phyloP scores from a whole-genome alignment of 257 asterid genomes.

The Cordia subcordata region DNA sequence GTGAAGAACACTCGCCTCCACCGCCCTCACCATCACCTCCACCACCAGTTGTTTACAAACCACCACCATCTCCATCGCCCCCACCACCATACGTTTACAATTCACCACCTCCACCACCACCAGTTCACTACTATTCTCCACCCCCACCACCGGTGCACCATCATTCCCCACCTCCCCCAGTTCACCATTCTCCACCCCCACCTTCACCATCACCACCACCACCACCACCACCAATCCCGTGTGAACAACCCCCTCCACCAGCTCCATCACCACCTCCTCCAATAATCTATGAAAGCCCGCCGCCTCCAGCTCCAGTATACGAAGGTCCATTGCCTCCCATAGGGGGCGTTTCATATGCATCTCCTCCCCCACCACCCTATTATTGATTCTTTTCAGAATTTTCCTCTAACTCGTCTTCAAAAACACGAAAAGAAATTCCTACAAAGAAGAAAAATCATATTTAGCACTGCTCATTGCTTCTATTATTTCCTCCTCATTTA shows the following conservation, averaged over 20 bases:
- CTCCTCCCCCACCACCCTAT: slow-evolving; percentile 92
- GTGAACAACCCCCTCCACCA: background rate
- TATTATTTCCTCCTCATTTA: slow-evolving; percentile 29
- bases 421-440: slow-evolving; percentile 4
- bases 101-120: slow-evolving; percentile 32
- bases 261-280: slow-evolving; percentile 22
- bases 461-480: slow-evolving; percentile 1
- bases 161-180: slow-evolving; percentile 6
- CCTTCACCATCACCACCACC: slow-evolving; percentile 29
- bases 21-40: slow-evolving; percentile 60
- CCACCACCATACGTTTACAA: slow-evolving; percentile 35
- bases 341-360: slow-evolving; percentile 64
- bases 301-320: slow-evolving; percentile 68
- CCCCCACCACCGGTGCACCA: slow-evolving; percentile 22
- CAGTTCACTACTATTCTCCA: slow-evolving; percentile 10
- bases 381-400: slow-evolving; percentile 68
- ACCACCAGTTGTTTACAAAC: slow-evolving; percentile 26
- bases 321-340: slow-evolving; percentile 85
- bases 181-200: slow-evolving; percentile 12
- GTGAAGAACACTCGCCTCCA: background rate
- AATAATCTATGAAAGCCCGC: slow-evolving; percentile 23
- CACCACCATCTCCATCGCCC: slow-evolving; percentile 28
- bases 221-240: slow-evolving; percentile 21
- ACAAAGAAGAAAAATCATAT: slow-evolving; percentile 1
- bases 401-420: slow-evolving; percentile 38